Percentiles rank a stretch among this genome's conserved stretches.
Conservation (phyloP, 345 rosid genomes). For the Euphorbia pulcherrima region DNA sequence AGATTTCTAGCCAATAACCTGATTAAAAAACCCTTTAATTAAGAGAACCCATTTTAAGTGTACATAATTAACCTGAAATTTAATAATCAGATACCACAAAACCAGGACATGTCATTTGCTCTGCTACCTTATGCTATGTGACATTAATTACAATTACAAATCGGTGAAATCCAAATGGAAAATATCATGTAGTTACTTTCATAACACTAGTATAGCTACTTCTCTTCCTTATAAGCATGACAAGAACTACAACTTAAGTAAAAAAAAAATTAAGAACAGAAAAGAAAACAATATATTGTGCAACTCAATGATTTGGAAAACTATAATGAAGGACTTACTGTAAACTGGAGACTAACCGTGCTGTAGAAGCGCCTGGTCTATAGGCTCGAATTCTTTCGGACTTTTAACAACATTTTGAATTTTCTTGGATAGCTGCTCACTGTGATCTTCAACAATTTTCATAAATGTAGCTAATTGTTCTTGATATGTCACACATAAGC, state of each 20-base stretch:
- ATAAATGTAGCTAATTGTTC: constrained; percentile 56
- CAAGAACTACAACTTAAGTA: too few species aligned
- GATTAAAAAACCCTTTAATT: too few species aligned
- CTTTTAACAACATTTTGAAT: constrained; percentile 49
- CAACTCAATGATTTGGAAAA: neutral
- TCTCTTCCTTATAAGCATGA: too few species aligned
- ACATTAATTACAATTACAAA: neutral
- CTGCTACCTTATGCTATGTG: neutral
- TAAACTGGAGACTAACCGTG: constrained; percentile 28
- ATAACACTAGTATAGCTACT: neutral
- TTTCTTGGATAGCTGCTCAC: constrained; percentile 44
- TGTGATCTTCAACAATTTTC: constrained; percentile 60
- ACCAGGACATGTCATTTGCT: too few species aligned
- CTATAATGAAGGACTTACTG: neutral
- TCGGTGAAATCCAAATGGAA: neutral
- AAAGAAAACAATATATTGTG: neutral
- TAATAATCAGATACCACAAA: too few species aligned
- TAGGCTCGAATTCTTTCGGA: constrained; percentile 52
- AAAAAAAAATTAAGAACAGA: neutral
- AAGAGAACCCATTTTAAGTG: too few species aligned
- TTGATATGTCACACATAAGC: constrained; percentile 56
- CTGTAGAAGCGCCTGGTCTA: too few species aligned
- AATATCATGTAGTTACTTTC: neutral
- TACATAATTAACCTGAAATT: too few species aligned
- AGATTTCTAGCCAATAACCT: too few species aligned